A percentile compares a stretch with the other conserved stretches of the same genome.
Conservation (phyloP, 2,329 filamentous ascomycete species). For the Diaporthe amygdali region DNA sequence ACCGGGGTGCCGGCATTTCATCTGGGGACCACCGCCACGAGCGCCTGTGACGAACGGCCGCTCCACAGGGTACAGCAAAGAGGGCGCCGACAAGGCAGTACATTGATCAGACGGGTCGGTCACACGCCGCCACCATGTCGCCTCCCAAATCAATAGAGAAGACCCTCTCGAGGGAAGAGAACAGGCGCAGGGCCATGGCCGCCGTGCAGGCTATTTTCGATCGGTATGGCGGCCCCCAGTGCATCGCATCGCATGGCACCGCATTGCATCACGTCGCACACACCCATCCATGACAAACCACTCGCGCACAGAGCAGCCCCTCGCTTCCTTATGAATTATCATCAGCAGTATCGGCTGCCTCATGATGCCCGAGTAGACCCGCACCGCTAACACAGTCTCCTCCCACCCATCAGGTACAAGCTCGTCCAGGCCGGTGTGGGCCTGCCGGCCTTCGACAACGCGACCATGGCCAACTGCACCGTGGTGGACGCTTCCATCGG, state of each 20-base stretch:
- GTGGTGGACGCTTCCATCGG: conserved; percentile 36
- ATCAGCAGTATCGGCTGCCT: neutral
- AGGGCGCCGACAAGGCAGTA: neutral
- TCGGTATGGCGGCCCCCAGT: neutral
- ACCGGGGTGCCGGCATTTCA: neutral
- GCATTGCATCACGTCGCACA: too few species aligned
- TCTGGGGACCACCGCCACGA: neutral
- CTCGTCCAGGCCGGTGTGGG: conserved; percentile 22
- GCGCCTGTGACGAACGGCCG: neutral
- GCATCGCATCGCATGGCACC: neutral
- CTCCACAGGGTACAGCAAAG: neutral
- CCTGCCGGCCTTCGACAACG: conserved; percentile 30
- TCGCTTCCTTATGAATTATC: too few species aligned
- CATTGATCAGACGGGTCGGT: too few species aligned
- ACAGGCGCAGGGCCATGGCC: conserved; percentile 21
- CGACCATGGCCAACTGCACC: conserved; percentile 28
- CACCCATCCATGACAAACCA: neutral
- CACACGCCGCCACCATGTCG: neutral
- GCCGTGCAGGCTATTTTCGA: conserved; percentile 24
- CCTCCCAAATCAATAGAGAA: neutral
- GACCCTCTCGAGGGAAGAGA: conserved; percentile 8
- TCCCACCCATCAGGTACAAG: conserved; percentile 24
- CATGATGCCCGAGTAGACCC: neutral
- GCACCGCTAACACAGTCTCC: neutral
- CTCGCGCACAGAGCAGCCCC: too few species aligned